These are phyloP conservation scores for Epithemia pelagica DNA, from an alignment of 108 stramenopile species.

Conservation along the genomic window DNA sequence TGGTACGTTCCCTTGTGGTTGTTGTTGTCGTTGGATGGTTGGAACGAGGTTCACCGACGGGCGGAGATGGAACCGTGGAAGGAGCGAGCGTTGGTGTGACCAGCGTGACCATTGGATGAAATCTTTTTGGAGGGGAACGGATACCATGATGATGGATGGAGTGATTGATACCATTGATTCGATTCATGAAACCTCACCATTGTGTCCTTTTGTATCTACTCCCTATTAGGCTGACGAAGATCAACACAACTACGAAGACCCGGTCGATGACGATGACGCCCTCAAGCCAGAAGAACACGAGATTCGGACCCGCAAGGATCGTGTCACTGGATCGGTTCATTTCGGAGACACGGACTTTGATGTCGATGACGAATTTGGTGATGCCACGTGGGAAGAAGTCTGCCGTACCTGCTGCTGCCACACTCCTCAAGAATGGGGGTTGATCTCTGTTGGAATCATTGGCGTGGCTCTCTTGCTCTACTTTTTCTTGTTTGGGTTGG, in stretches of 20 bases:
- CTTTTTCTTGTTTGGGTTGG: conserved; percentile 83
- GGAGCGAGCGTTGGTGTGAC: too few species aligned
- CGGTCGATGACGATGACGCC: background rate
- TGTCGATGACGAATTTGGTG: conserved; percentile 25
- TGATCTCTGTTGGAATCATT: conserved; percentile 38
- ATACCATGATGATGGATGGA: too few species aligned
- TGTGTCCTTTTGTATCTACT: too few species aligned
- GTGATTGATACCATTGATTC: too few species aligned
- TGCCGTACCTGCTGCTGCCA: conserved; percentile 61
- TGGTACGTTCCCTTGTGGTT: too few species aligned
- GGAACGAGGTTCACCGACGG: too few species aligned
- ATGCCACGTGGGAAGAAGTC: conserved; percentile 81
- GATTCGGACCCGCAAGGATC: conserved; percentile 39
- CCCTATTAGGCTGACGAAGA: background rate
- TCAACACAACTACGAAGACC: background rate
- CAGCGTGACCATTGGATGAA: too few species aligned
- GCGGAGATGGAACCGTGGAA: too few species aligned
- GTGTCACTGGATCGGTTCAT: conserved; percentile 56
- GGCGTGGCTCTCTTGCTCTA: conserved; percentile 75
- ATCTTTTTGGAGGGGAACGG: too few species aligned
- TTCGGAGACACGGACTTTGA: conserved; percentile 55
- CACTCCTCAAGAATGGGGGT: conserved; percentile 48
- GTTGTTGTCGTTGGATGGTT: too few species aligned
- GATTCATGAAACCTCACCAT: too few species aligned
- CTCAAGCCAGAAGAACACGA: background rate